Base-by-base conservation (phyloP, 495 filamentous ascomycete species). In the Trypethelium eluteriae region DNA sequence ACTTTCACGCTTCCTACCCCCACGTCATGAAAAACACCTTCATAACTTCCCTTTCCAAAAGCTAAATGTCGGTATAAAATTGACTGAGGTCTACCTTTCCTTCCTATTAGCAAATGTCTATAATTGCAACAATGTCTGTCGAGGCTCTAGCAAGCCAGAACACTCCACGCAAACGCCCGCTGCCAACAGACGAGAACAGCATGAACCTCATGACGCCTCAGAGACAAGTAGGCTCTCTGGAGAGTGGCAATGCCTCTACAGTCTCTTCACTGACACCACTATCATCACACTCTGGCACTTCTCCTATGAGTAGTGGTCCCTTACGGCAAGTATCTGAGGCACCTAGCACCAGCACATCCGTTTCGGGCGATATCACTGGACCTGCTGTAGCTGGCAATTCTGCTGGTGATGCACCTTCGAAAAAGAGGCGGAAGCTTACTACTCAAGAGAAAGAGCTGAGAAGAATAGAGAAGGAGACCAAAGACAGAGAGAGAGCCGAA, bases 391-490 rank as follows among this genome's bases (percentile, higher is more conserved):
- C 53, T 59, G 53, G 53, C 53, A 34, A 59, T 3, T 35, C 32
- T 4, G 32, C 53, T 36, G 32, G 53, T 10, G 14, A 6, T 59
- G 41, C 64, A 38, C 66, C 62, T 39, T 67, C 74, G 39, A 67
- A 70, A 39, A 80, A 77, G 56, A 76, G 75, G 36, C 75, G 77
- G 4, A 80, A 77, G 49, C 63, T 76, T 6, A 76, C 68, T 0
- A 74, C 77, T 64, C 76, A 74, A 62, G 82, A 81, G 63, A 77
- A 77, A 59, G 70, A 76, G 66, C 74, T 78, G 66, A 59, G 18
- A 32, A 59, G 32, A 18, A 59, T 59, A 3, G 82, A 86, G 63
- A 85, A 80, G 64, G 84, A 85, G 63, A 80, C 77, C 1, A 83
- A 82, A 68, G 81, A 83, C 53, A 69, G 73, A 66, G 70, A 73